Conservation (phyloP, 371 early-diverging fungal species). For the Mortierella sp. region DNA sequence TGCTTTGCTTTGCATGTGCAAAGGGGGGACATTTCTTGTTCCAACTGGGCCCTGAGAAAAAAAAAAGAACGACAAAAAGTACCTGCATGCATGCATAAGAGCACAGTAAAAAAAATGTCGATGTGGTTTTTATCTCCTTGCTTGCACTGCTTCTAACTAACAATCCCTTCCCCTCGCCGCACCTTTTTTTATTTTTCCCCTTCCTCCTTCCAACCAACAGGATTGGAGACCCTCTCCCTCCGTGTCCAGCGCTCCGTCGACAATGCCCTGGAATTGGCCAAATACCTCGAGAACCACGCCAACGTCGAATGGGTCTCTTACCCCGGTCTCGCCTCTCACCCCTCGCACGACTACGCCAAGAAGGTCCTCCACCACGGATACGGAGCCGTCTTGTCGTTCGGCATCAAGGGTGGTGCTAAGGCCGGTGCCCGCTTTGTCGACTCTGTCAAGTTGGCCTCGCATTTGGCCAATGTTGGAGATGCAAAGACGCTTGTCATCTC, state of each 20-base stretch:
- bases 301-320: slow-evolving; percentile 88
- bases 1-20: background rate
- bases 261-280: slow-evolving; percentile 84
- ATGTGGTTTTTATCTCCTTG: background rate
- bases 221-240: slow-evolving; percentile 88
- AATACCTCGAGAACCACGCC: slow-evolving; percentile 79
- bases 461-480: slow-evolving; percentile 94
- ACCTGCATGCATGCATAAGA: background rate
- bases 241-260: slow-evolving; percentile 89
- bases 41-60: background rate
- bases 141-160: background rate
- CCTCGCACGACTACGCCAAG: slow-evolving; percentile 80
- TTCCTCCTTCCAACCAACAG: background rate
- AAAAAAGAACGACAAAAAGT: background rate
- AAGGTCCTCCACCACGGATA: slow-evolving; percentile 83
- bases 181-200: background rate
- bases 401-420: slow-evolving; percentile 76
- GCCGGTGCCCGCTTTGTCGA: slow-evolving; percentile 78
- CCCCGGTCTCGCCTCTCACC: slow-evolving; percentile 83
- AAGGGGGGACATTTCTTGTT: background rate
- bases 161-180: background rate
- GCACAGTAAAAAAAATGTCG: background rate
- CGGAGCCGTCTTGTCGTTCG: slow-evolving; percentile 91
- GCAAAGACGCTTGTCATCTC: slow-evolving; percentile 89
- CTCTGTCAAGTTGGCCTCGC: slow-evolving; percentile 80